Evolutionary conservation across 2,329 filamentous ascomycete species (phyloP).

Genomic region (Xylariaceae sp.): DNA sequence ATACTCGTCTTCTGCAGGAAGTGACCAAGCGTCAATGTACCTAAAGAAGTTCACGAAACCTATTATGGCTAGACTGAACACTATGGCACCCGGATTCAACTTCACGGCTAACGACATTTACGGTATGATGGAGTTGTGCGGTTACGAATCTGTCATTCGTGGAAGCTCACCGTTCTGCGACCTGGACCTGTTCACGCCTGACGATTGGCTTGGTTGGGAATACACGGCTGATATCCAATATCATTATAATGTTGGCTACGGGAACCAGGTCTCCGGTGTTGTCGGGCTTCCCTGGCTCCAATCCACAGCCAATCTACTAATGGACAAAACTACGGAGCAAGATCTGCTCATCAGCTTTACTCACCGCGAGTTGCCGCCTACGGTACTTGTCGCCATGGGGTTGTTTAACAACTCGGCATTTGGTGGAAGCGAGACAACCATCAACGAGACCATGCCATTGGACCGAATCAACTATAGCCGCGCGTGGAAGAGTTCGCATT

Average conservation of each 20-base stretch:
- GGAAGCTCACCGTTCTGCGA: constrained; percentile 65
- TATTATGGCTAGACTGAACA: constrained; percentile 59
- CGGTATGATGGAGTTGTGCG: constrained; percentile 67
- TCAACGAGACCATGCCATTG: constrained; percentile 67
- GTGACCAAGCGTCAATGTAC: constrained; percentile 55
- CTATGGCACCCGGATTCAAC: constrained; percentile 59
- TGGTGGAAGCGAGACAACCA: constrained; percentile 48
- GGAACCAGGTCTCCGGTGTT: constrained; percentile 57
- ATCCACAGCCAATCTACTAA: constrained; percentile 56
- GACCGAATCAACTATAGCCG: constrained; percentile 64
- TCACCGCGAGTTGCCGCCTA: constrained; percentile 69
- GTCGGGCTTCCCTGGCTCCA: constrained; percentile 70
- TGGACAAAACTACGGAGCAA: constrained; percentile 45
- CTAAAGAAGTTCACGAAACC: constrained; percentile 60
- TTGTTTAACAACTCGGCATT: constrained; percentile 70
- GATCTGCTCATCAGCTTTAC: constrained; percentile 71
- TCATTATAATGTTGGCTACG: constrained; percentile 68
- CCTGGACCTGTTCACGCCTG: constrained; percentile 58
- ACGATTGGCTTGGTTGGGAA: constrained; percentile 69
- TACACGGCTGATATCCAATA: constrained; percentile 67
- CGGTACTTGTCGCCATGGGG: constrained; percentile 67
- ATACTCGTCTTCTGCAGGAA: constrained; percentile 56
- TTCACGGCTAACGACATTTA: constrained; percentile 66
- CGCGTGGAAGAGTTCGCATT: constrained; percentile 63
- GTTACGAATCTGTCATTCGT: constrained; percentile 66